Percentiles rank a stretch among this genome's conserved stretches.
Evolutionary conservation across 805 yeast species (phyloP).

Genomic region (Saccharomycopsis sp.): DNA sequence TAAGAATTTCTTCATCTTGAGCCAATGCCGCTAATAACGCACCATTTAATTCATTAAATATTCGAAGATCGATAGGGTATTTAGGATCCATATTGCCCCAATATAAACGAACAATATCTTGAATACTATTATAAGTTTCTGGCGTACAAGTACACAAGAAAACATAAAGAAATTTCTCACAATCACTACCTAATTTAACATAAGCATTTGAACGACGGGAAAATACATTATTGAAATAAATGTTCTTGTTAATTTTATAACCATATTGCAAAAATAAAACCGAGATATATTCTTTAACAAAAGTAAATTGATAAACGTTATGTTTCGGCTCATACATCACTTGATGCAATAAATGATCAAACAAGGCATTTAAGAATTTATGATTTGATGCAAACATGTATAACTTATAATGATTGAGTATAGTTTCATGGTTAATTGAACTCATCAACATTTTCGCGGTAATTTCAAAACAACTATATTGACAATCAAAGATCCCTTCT

Average conservation of each 20-base stretch:
- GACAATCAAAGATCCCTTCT: slow-evolving; percentile 5
- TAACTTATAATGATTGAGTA: background rate
- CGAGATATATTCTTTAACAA: background rate
- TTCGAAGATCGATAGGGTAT: background rate
- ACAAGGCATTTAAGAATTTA: background rate
- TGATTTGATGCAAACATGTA: background rate
- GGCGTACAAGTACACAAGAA: slow-evolving; percentile 7
- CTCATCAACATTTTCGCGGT: background rate
- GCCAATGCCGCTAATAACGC: slow-evolving; percentile 39
- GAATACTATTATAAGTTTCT: slow-evolving; percentile 6
- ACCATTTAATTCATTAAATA: slow-evolving; percentile 24
- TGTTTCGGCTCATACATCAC: background rate
- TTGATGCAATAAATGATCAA: background rate
- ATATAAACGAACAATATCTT: slow-evolving; percentile 2
- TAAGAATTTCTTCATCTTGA: slow-evolving; percentile 49
- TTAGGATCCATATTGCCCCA: background rate
- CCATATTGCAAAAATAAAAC: background rate
- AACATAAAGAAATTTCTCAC: slow-evolving; percentile 5
- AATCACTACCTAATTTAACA: background rate
- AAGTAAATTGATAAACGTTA: background rate
- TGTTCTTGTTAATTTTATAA: background rate
- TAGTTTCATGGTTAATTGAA: background rate
- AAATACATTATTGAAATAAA: background rate
- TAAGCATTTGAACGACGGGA: background rate
- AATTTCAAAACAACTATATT: background rate